Evolutionary conservation across 179 eudicot species (phyloP).

Genomic region (Corrigiola litoralis): DNA sequence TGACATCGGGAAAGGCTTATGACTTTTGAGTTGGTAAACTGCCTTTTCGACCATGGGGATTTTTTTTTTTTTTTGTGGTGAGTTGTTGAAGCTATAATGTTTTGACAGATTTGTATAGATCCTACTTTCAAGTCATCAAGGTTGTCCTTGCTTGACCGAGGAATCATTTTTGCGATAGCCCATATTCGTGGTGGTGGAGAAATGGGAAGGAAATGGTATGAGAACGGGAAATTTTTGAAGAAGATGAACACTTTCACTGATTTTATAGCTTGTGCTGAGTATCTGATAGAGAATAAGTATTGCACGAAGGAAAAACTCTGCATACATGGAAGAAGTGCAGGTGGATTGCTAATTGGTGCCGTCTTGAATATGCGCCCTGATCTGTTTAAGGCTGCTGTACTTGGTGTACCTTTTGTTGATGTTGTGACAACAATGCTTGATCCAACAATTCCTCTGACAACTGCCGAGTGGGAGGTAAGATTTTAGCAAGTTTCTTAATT

Average conservation of each 20-base stretch:
- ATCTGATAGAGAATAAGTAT: constrained; percentile 69
- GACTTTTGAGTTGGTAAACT: constrained; percentile 1
- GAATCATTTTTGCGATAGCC: constrained; percentile 69
- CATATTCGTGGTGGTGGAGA: constrained; percentile 98
- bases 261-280: constrained; percentile 81
- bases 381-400: constrained; percentile 85
- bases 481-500: neutral
- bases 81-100: neutral
- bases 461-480: constrained; percentile 91
- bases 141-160: constrained; percentile 83
- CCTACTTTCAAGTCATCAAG: constrained; percentile 66
- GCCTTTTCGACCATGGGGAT: neutral
- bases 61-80: neutral
- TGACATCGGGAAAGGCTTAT: neutral
- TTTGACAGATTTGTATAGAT: constrained; percentile 54
- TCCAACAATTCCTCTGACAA: constrained; percentile 92
- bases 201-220: constrained; percentile 97
- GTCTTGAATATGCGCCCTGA: constrained; percentile 95
- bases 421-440: constrained; percentile 96
- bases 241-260: constrained; percentile 86
- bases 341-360: constrained; percentile 92
- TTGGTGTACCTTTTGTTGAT: constrained; percentile 91
- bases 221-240: constrained; percentile 70
- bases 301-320: constrained; percentile 83
- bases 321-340: constrained; percentile 92